These are phyloP conservation scores for Phytophthora pisi DNA, from an alignment of 352 stramenopile species.

Conservation along the genomic window DNA sequence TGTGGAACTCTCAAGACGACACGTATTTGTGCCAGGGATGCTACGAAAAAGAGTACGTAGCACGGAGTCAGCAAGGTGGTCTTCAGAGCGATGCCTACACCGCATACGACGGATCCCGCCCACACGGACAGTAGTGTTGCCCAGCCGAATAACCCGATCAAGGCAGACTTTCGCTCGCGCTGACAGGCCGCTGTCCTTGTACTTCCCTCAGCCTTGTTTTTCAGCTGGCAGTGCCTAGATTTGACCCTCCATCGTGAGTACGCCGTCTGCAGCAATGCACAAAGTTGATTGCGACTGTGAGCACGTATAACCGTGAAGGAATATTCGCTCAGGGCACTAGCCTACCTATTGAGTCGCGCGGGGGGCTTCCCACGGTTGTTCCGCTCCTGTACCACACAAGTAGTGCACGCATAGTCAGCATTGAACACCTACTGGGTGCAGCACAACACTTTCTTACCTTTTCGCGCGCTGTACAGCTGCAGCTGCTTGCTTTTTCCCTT, in stretches of 20 bases:
- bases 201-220: background rate
- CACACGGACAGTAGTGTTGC: slow-evolving; percentile 27
- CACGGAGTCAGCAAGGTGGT: slow-evolving; percentile 17
- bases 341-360: slow-evolving; percentile 46
- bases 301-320: background rate
- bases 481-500: slow-evolving; percentile 60
- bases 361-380: slow-evolving; percentile 35
- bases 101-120: slow-evolving; percentile 58
- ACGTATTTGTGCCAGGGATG: slow-evolving; percentile 57
- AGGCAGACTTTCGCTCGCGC: background rate
- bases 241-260: slow-evolving; percentile 69
- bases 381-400: slow-evolving; percentile 24
- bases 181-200: background rate
- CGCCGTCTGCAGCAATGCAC: slow-evolving; percentile 18
- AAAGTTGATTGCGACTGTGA: background rate
- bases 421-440: background rate
- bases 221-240: slow-evolving; percentile 42
- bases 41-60: slow-evolving; percentile 35
- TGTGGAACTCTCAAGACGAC: slow-evolving; percentile 55
- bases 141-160: slow-evolving; percentile 1
- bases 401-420: background rate
- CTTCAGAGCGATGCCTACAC: slow-evolving; percentile 39
- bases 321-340: background rate
- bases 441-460: slow-evolving; percentile 22
- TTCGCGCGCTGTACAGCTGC: slow-evolving; percentile 47